phyloP scores from a whole-genome alignment of 106 monocot genomes.

The Alisma plantagoaquatica region DNA sequence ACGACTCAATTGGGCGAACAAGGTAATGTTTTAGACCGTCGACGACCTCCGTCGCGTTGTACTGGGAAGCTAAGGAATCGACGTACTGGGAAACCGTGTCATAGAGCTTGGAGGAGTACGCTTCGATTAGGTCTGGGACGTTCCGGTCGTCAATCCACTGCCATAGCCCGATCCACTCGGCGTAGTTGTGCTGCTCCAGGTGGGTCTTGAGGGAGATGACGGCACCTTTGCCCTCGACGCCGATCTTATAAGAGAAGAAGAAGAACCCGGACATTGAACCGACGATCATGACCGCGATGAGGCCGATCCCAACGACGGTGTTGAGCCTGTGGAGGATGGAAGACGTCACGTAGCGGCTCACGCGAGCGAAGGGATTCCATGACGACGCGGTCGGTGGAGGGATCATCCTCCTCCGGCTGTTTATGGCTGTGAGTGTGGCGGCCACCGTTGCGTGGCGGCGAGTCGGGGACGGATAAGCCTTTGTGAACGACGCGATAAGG shows the following conservation, averaged over 20 bases:
- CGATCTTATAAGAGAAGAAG: constrained; percentile 76
- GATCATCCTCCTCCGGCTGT: no score
- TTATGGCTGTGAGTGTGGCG: no score
- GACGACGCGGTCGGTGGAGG: constrained; percentile 3
- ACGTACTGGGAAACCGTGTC: constrained; percentile 53
- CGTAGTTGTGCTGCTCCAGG: constrained; percentile 50
- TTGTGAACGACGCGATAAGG: background rate
- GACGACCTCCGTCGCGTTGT: constrained; percentile 47
- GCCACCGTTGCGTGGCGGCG: constrained; percentile 16
- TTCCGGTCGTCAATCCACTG: constrained; percentile 58
- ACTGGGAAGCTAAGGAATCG: constrained; percentile 34
- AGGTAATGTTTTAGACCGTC: constrained; percentile 27
- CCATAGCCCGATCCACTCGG: constrained; percentile 55
- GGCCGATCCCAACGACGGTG: constrained; percentile 36
- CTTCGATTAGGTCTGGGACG: constrained; percentile 34
- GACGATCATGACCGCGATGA: constrained; percentile 40
- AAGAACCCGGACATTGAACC: constrained; percentile 32
- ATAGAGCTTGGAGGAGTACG: constrained; percentile 45
- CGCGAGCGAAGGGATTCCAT: background rate
- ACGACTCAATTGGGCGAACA: constrained; percentile 1
- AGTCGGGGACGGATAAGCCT: background rate
- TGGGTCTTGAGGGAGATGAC: constrained; percentile 48
- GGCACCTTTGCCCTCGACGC: constrained; percentile 55
- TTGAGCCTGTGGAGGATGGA: constrained; percentile 20
- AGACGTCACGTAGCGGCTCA: constrained; percentile 11